Evolutionary conservation across 1,284 basidiomycete genomes (phyloP).

Genomic region (Microbotryomycetes sp.): DNA sequence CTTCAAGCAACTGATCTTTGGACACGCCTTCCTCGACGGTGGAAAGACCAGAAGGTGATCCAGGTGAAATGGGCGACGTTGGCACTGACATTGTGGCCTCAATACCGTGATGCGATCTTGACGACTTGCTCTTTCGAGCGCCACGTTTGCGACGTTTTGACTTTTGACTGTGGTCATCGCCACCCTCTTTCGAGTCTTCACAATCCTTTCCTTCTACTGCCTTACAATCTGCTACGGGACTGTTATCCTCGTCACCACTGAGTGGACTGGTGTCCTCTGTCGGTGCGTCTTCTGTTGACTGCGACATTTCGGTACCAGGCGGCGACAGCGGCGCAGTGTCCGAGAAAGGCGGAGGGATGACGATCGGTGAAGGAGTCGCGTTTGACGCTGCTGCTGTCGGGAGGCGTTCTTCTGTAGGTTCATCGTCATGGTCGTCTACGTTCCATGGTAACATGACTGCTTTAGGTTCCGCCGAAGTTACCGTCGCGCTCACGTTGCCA

Average conservation of each 20-base stretch:
- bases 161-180: conserved; percentile 52
- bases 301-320: not conserved
- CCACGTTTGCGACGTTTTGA: conserved; percentile 70
- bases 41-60: not conserved
- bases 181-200: conserved; percentile 47
- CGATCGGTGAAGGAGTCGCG: not conserved
- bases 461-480: no score
- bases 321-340: not conserved
- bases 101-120: conserved; percentile 46
- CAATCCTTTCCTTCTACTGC: conserved; percentile 41
- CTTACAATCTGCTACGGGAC: conserved; percentile 41
- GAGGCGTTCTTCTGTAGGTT: not conserved
- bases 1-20: conserved; percentile 47
- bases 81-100: conserved; percentile 7
- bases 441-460: not conserved
- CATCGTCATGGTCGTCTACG: not conserved
- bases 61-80: conserved; percentile 4
- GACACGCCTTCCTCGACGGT: conserved; percentile 20
- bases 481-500: no score
- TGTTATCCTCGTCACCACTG: conserved; percentile 16
- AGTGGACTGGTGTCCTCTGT: conserved; percentile 5
- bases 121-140: conserved; percentile 54
- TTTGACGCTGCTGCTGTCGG: not conserved
- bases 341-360: not conserved
- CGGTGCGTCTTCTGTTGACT: not conserved